phyloP scores from a whole-genome alignment of 2,329 filamentous ascomycete species.

The Lasiodiplodia citricola region DNA sequence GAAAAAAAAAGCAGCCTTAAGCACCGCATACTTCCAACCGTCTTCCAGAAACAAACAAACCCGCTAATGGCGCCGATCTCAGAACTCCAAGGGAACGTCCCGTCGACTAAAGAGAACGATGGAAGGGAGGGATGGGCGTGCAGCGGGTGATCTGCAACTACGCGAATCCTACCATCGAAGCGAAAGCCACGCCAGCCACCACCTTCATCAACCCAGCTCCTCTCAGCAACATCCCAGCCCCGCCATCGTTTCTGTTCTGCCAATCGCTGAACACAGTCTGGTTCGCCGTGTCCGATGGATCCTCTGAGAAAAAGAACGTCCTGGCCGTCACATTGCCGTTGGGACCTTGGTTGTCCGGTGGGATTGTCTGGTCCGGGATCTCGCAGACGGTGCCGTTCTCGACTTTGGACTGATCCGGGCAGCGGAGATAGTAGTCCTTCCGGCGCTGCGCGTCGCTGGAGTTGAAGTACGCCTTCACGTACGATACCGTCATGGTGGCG shows the following conservation, averaged over 20 bases:
- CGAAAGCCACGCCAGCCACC: constrained; percentile 11
- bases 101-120: background rate
- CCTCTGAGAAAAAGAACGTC: constrained; percentile 45
- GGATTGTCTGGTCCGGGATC: constrained; percentile 40
- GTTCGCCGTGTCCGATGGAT: constrained; percentile 35
- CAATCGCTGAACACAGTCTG: constrained; percentile 35
- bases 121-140: background rate
- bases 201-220: background rate
- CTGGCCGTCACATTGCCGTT: constrained; percentile 35
- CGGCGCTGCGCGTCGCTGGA: constrained; percentile 54
- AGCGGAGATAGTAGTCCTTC: constrained; percentile 39
- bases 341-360: constrained; percentile 36
- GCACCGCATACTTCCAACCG: background rate
- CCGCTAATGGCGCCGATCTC: background rate
- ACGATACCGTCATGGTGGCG: constrained; percentile 67
- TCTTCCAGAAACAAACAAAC: background rate
- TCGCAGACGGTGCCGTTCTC: constrained; percentile 34
- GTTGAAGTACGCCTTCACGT: constrained; percentile 83
- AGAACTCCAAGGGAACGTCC: background rate
- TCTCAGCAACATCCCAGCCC: background rate
- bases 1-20: background rate
- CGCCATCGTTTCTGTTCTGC: constrained; percentile 5
- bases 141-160: constrained; percentile 1
- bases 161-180: constrained; percentile 7
- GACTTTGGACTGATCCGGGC: constrained; percentile 32